Conservation (phyloP, 129 eudicot species). For the Tagetes erecta region DNA sequence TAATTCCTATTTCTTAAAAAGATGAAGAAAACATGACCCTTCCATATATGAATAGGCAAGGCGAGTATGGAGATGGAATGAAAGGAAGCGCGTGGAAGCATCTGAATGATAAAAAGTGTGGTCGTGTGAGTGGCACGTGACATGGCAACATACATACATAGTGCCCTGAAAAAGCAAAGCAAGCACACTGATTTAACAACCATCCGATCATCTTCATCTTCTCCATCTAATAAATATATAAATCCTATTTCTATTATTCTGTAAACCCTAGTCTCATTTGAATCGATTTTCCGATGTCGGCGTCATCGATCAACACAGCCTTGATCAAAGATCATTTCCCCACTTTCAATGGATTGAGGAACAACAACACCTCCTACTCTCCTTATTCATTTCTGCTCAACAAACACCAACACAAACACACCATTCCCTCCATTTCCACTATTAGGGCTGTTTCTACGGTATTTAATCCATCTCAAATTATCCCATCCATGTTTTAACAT, state of each 20-base stretch:
- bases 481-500: too few species aligned
- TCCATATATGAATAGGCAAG: too few species aligned
- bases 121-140: constrained; percentile 40
- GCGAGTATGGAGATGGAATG: background rate
- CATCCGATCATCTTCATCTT: constrained; percentile 19
- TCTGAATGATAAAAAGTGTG: background rate
- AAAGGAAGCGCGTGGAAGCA: constrained; percentile 19
- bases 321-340: constrained; percentile 34
- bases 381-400: constrained; percentile 48
- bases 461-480: background rate
- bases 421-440: constrained; percentile 23
- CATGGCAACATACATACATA: background rate
- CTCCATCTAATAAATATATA: background rate
- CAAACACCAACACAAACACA: constrained; percentile 42
- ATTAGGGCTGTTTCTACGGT: constrained; percentile 87
- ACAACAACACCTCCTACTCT: constrained; percentile 15
- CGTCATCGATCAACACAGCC: constrained; percentile 51
- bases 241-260: background rate
- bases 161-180: background rate
- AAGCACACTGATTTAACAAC: constrained; percentile 6
- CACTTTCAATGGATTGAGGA: constrained; percentile 40
- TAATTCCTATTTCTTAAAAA: too few species aligned
- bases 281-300: constrained; percentile 44
- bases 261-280: constrained; percentile 19
- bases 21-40: too few species aligned